phyloP scores from a whole-genome alignment of 2,329 filamentous ascomycete genomes.

The Aspergillus sp. region DNA sequence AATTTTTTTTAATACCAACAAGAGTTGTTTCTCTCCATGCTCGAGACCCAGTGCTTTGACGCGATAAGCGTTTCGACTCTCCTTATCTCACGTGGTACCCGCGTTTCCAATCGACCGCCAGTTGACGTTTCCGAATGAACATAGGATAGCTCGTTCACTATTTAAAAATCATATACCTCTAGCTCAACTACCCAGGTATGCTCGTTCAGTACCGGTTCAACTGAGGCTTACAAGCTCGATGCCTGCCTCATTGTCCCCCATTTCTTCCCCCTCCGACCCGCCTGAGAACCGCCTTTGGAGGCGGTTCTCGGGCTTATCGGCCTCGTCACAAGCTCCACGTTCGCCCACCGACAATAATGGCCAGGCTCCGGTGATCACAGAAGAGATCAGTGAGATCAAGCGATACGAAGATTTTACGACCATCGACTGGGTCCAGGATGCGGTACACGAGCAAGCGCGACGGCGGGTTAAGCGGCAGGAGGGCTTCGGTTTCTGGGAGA shows the following conservation, averaged over 20 bases:
- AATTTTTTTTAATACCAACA: neutral
- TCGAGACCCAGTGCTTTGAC: neutral
- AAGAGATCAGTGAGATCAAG: conserved; percentile 97
- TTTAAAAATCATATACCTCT: neutral
- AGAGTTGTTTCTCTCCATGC: neutral
- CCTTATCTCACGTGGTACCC: conserved; percentile 19
- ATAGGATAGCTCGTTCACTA: conserved; percentile 5
- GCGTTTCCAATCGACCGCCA: conserved; percentile 8
- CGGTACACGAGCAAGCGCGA: conserved; percentile 81
- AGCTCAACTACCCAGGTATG: conserved; percentile 31
- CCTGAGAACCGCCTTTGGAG: conserved; percentile 35
- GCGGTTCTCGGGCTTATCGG: conserved; percentile 55
- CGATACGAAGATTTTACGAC: conserved; percentile 99
- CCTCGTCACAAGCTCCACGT: conserved; percentile 49
- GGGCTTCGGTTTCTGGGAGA: conserved; percentile 70
- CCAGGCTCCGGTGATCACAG: conserved; percentile 70
- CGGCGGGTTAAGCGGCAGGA: conserved; percentile 73
- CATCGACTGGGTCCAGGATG: conserved; percentile 96
- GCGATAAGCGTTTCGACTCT: neutral
- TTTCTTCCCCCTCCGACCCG: conserved; percentile 29
- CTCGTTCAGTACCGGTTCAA: conserved; percentile 20
- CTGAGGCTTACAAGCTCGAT: conserved; percentile 44
- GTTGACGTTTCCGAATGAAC: conserved; percentile 7
- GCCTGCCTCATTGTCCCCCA: conserved; percentile 30
- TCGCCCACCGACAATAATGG: conserved; percentile 57